A percentile compares a stretch with the other conserved stretches of the same genome.
These are phyloP conservation scores for Citrullus colocynthis DNA, from an alignment of 306 rosid genomes.

Conservation along the genomic window DNA sequence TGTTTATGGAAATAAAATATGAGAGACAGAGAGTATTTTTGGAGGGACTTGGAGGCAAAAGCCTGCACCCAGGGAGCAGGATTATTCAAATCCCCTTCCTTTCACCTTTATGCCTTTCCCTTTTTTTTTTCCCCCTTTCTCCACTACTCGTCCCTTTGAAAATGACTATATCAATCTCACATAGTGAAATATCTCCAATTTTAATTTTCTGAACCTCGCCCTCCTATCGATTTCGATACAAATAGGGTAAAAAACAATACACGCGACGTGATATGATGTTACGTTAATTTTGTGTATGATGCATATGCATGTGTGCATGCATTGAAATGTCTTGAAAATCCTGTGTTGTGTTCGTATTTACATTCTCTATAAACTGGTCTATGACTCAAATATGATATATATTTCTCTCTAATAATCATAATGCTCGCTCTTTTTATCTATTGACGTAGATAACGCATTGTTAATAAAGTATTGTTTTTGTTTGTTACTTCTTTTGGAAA, in stretches of 20 bases:
- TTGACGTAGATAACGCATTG: no score
- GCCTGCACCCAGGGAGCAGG: neutral
- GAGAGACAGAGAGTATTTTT: neutral
- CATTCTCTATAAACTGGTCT: no score
- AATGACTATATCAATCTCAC: neutral
- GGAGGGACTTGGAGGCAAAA: constrained; percentile 3
- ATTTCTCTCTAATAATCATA: no score
- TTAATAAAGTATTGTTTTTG: no score
- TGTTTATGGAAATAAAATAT: constrained; percentile 2
- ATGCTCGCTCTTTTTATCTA: no score
- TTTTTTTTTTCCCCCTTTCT: no score
- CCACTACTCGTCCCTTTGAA: neutral
- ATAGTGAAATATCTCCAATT: neutral
- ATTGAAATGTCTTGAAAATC: no score
- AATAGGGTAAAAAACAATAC: no score
- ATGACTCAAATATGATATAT: no score
- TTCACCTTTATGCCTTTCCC: neutral
- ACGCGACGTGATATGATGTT: neutral
- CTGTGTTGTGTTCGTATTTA: no score
- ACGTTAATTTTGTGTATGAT: neutral
- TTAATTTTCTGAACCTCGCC: neutral
- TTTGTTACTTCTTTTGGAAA: no score
- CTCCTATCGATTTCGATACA: neutral
- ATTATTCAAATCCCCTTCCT: neutral
- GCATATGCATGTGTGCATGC: neutral